phyloP scores from a whole-genome alignment of 352 stramenopile genomes.

The Pythium angustatum region DNA sequence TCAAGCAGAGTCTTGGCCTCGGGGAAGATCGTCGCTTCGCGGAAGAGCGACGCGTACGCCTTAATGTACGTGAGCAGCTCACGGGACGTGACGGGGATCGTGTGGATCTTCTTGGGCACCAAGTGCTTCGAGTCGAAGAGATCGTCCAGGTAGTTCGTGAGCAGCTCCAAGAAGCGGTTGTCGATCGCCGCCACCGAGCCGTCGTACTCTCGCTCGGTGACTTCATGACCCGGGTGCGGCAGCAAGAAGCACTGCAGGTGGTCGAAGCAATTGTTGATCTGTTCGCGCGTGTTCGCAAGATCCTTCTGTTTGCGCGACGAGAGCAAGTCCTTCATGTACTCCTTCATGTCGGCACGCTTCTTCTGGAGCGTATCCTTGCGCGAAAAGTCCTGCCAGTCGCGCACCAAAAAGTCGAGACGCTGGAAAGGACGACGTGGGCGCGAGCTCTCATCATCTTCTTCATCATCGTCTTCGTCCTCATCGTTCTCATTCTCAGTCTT shows the following conservation, averaged over 20 bases:
- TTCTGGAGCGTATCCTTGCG: constrained; percentile 86
- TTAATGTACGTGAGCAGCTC: constrained; percentile 97
- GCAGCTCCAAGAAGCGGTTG: constrained; percentile 90
- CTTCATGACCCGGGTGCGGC: constrained; percentile 95
- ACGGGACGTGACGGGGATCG: constrained; percentile 89
- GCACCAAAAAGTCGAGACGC: constrained; percentile 97
- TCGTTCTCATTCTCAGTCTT: constrained; percentile 16
- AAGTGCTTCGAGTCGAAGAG: constrained; percentile 92
- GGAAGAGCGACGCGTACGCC: constrained; percentile 96
- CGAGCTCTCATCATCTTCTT: constrained; percentile 34
- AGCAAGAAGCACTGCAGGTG: constrained; percentile 95
- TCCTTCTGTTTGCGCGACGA: constrained; percentile 93
- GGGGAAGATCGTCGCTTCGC: constrained; percentile 94
- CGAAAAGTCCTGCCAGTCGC: constrained; percentile 98
- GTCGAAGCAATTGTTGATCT: constrained; percentile 98
- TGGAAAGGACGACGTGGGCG: constrained; percentile 91
- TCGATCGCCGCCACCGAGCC: constrained; percentile 95
- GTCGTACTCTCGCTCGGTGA: constrained; percentile 97
- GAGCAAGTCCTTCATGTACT: constrained; percentile 94
- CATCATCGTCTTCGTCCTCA: constrained; percentile 22
- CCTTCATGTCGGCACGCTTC: constrained; percentile 92
- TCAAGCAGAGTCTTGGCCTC: constrained; percentile 97
- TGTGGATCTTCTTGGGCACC: constrained; percentile 94
- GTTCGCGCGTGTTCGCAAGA: constrained; percentile 91
- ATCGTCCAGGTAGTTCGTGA: constrained; percentile 94